Conservation (phyloP, 148 eudicot species). For the Polygonum aviculare region DNA sequence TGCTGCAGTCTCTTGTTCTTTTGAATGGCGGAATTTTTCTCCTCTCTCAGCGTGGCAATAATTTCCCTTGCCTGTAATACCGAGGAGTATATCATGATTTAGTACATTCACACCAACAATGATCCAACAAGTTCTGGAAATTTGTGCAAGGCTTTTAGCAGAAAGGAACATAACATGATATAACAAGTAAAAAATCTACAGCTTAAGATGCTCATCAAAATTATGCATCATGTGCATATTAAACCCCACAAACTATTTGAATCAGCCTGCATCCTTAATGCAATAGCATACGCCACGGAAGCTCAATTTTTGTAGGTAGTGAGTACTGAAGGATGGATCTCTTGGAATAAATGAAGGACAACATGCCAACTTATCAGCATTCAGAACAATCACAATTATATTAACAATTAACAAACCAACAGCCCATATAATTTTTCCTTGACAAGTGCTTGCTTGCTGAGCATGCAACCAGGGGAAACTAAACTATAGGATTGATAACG, state of each 20-base stretch:
- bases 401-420: too few species aligned
- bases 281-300: not conserved
- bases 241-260: too few species aligned
- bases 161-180: not conserved
- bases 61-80: conserved; percentile 40
- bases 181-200: not conserved
- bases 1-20: conserved; percentile 58
- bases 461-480: not conserved
- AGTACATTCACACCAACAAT: too few species aligned
- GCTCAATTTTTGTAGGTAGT: not conserved
- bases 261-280: not conserved
- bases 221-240: too few species aligned
- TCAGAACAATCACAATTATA: not conserved
- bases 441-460: too few species aligned
- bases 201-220: not conserved
- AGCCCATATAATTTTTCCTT: too few species aligned
- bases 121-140: too few species aligned
- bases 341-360: too few species aligned
- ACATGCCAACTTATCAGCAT: not conserved
- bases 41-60: conserved; percentile 60
- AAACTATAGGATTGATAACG: not conserved
- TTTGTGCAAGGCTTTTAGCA: not conserved
- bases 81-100: not conserved
- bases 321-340: too few species aligned
- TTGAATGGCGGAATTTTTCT: conserved; percentile 53